Conservation (phyloP, 495 filamentous ascomycete species). For the Pseudomonodictys pantanalensis region DNA sequence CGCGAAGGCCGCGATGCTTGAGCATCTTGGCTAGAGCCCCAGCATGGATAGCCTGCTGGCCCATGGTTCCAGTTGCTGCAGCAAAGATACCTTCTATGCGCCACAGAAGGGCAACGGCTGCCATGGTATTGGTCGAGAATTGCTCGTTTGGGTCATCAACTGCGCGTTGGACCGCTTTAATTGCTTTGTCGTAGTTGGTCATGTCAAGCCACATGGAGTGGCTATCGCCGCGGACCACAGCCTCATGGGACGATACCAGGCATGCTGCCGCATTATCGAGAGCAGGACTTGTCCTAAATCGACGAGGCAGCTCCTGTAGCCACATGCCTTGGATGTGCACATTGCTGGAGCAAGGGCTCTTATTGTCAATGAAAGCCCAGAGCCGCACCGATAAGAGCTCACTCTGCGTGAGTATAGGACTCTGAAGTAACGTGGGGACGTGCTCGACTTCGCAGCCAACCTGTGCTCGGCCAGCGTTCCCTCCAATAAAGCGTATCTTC, state of each 20-base stretch:
- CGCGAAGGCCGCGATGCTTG: background rate
- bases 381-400: background rate
- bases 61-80: background rate
- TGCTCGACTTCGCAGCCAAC: no score
- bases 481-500: background rate
- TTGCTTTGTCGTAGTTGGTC: conserved; percentile 1
- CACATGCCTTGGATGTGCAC: background rate
- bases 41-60: conserved; percentile 2
- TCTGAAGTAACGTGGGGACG: no score
- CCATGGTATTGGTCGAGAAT: background rate
- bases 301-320: background rate
- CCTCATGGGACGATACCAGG: conserved; percentile 1
- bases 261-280: background rate
- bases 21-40: background rate
- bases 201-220: background rate
- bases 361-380: no score
- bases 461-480: background rate
- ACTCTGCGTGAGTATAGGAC: background rate
- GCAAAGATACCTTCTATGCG: background rate
- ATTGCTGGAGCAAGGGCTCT: no score
- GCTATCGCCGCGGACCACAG: background rate
- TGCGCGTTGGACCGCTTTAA: background rate
- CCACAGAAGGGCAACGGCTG: background rate
- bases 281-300: background rate
- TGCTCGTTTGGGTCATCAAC: background rate